Evolutionary conservation across 495 filamentous ascomycete species (phyloP).

Genomic region (Neurospora intermedia): DNA sequence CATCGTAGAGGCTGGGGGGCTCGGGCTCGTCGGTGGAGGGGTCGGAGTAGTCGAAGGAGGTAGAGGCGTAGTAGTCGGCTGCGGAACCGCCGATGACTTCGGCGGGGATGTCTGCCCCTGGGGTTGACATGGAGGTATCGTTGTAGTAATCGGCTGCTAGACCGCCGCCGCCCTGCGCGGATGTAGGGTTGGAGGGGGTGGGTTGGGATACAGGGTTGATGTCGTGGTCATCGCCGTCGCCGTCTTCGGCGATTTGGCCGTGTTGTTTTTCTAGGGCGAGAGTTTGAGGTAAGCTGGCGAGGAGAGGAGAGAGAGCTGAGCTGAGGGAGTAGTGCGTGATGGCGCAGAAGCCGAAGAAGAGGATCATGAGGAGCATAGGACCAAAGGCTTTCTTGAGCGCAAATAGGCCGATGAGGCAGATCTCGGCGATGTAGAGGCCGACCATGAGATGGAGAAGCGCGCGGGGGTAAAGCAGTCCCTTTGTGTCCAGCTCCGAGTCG

Average conservation of each 20-base stretch:
- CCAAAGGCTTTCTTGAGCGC: slow-evolving; percentile 55
- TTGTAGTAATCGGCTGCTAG: slow-evolving; percentile 33
- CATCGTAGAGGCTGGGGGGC: slow-evolving; percentile 11
- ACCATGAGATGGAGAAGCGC: slow-evolving; percentile 75
- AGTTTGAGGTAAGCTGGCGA: slow-evolving; percentile 55
- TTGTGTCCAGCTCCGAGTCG: slow-evolving; percentile 61
- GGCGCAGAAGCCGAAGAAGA: slow-evolving; percentile 59
- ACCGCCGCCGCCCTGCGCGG: background rate
- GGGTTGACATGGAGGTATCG: slow-evolving; percentile 10
- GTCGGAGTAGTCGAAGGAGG: slow-evolving; percentile 14
- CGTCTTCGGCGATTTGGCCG: slow-evolving; percentile 24
- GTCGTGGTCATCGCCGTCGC: slow-evolving; percentile 16
- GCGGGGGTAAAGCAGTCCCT: slow-evolving; percentile 67
- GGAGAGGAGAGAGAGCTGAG: slow-evolving; percentile 60
- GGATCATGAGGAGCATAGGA: slow-evolving; percentile 61
- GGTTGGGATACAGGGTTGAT: background rate
- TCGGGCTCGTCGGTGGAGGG: slow-evolving; percentile 12
- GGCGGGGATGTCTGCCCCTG: background rate
- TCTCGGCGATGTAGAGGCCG: slow-evolving; percentile 67
- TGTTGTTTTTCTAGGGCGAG: slow-evolving; percentile 45
- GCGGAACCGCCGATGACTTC: slow-evolving; percentile 12
- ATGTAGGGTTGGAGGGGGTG: slow-evolving; percentile 4
- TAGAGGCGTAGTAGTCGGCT: slow-evolving; percentile 30
- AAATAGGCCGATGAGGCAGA: slow-evolving; percentile 78
- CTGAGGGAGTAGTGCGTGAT: slow-evolving; percentile 76